These are phyloP conservation scores for Datisca glomerata DNA, from an alignment of 306 rosid genomes.

Conservation along the genomic window DNA sequence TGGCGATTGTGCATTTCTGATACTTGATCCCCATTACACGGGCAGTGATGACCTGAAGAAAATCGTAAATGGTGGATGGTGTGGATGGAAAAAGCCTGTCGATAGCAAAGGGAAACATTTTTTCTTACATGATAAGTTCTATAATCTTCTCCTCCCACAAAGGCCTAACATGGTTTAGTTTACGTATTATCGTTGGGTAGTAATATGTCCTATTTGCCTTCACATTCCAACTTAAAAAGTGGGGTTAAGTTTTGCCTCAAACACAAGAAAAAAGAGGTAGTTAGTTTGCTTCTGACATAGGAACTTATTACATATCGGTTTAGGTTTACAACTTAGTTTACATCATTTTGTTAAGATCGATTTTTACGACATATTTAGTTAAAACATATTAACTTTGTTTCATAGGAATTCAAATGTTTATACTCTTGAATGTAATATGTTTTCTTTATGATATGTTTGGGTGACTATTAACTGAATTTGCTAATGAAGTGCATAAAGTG, in stretches of 20 bases:
- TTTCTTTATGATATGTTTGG: too few relatives aligned
- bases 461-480: too few relatives aligned
- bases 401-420: too few relatives aligned
- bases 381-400: too few relatives aligned
- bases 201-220: not conserved
- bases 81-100: constrained; percentile 94
- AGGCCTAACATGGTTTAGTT: constrained; percentile 86
- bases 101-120: constrained; percentile 78
- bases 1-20: constrained; percentile 89
- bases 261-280: not conserved
- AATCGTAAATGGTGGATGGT: constrained; percentile 78
- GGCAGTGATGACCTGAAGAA: constrained; percentile 77
- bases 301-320: too few relatives aligned
- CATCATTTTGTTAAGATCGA: too few relatives aligned
- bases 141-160: constrained; percentile 86
- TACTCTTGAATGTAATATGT: too few relatives aligned
- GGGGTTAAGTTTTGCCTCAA: not conserved
- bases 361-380: too few relatives aligned
- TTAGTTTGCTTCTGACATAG: too few relatives aligned
- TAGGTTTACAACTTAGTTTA: too few relatives aligned
- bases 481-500: too few relatives aligned
- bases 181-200: not conserved
- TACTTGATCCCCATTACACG: constrained; percentile 94
- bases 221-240: not conserved
- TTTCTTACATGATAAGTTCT: constrained; percentile 86